Evolutionary conservation across 495 filamentous ascomycete species (phyloP).

Genomic region (Neurospora africana): DNA sequence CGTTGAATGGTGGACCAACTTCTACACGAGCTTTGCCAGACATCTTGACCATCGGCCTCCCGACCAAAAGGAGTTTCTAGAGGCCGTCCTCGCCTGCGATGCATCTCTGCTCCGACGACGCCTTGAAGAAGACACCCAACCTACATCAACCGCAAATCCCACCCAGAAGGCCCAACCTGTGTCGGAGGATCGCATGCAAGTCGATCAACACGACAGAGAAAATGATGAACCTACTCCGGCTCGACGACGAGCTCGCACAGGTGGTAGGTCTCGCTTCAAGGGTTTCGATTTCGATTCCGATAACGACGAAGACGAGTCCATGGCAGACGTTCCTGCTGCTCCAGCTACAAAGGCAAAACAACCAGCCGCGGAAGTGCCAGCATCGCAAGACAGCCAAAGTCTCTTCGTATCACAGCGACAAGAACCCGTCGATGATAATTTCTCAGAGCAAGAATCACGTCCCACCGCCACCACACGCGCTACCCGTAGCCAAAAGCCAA

Average conservation of each 20-base stretch:
- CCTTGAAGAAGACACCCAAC: conserved; percentile 34
- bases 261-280: conserved; percentile 56
- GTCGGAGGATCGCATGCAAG: conserved; percentile 18
- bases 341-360: neutral
- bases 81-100: conserved; percentile 75
- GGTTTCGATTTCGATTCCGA: conserved; percentile 47
- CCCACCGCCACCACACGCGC: neutral
- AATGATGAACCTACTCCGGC: conserved; percentile 10
- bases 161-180: conserved; percentile 3
- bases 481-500: conserved; percentile 14
- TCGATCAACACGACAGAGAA: conserved; percentile 13
- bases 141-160: conserved; percentile 1
- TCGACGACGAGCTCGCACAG: conserved; percentile 16
- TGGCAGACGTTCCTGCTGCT: conserved; percentile 1
- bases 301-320: conserved; percentile 18
- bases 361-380: neutral
- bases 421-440: conserved; percentile 17
- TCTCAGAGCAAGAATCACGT: conserved; percentile 5
- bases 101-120: conserved; percentile 55
- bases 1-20: conserved; percentile 58
- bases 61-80: conserved; percentile 85
- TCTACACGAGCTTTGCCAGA: conserved; percentile 55
- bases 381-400: conserved; percentile 14
- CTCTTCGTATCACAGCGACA: conserved; percentile 23
- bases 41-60: conserved; percentile 70